Percentiles rank a stretch among this genome's conserved stretches.
Evolutionary conservation across 2,329 filamentous ascomycete genomes (phyloP).

Genomic region (Fusarium secorum): DNA sequence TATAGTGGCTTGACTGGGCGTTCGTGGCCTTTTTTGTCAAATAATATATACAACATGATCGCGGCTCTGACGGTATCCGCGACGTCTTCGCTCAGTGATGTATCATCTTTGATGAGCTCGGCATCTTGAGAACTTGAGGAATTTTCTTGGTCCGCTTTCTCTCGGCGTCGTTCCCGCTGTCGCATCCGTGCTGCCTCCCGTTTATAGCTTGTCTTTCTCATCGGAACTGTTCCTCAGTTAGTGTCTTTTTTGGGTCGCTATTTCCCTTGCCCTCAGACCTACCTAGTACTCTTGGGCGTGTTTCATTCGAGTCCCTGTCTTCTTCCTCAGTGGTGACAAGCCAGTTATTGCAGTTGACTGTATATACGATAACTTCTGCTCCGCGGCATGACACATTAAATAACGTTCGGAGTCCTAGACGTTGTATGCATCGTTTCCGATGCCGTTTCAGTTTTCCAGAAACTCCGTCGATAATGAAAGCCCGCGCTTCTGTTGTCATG

Average conservation of each 20-base stretch:
- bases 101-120: not conserved
- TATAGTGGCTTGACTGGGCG: not conserved
- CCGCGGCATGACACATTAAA: fast-evolving
- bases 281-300: fast-evolving
- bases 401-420: fast-evolving
- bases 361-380: not conserved
- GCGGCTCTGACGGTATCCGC: not conserved
- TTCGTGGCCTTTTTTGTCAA: not conserved
- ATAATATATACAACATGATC: fast-evolving
- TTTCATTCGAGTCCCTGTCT: not conserved
- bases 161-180: not conserved
- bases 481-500: not conserved
- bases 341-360: fast-evolving
- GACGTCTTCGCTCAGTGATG: not conserved
- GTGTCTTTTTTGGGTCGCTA: not conserved
- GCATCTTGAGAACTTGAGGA: not conserved
- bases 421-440: not conserved
- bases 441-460: not conserved
- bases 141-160: not conserved
- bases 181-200: not conserved
- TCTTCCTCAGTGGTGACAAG: fast-evolving
- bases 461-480: not conserved
- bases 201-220: not conserved
- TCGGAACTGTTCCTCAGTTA: not conserved
- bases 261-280: fast-evolving